These are phyloP conservation scores for Melastoma malabathricum DNA, from an alignment of 345 rosid species.

Conservation along the genomic window DNA sequence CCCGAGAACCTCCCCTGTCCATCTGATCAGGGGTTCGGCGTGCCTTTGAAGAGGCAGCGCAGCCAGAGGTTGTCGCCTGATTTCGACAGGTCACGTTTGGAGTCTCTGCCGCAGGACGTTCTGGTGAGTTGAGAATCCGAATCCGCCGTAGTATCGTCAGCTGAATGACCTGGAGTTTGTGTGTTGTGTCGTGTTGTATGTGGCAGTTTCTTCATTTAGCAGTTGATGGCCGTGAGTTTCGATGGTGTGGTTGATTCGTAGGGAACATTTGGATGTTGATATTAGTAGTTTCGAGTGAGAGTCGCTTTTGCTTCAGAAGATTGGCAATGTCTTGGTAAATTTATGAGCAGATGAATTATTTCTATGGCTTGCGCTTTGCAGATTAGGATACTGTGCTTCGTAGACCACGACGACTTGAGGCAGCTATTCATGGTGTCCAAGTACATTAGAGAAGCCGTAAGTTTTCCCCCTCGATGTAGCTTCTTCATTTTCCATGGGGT, in stretches of 20 bases:
- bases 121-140: slow-evolving; percentile 27
- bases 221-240: too few relatives aligned
- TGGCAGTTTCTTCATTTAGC: neutral
- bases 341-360: too few relatives aligned
- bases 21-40: slow-evolving; percentile 9
- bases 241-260: too few relatives aligned
- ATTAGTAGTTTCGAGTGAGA: too few relatives aligned
- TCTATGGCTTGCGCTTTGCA: slow-evolving; percentile 11
- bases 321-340: too few relatives aligned
- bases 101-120: slow-evolving; percentile 62
- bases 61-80: slow-evolving; percentile 12
- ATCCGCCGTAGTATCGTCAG: neutral
- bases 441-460: slow-evolving; percentile 61
- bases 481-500: too few relatives aligned
- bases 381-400: slow-evolving; percentile 53
- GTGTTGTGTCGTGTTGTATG: neutral
- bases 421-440: slow-evolving; percentile 51
- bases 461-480: slow-evolving; percentile 5
- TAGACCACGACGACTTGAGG: slow-evolving; percentile 62
- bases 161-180: neutral
- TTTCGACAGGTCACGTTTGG: slow-evolving; percentile 30
- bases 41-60: slow-evolving; percentile 49
- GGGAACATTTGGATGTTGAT: too few relatives aligned
- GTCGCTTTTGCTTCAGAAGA: too few relatives aligned
- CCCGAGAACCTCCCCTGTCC: slow-evolving; percentile 4